Base-by-base conservation (phyloP, 1,284 basidiomycete species). In the Psilocybe mexicana region DNA sequence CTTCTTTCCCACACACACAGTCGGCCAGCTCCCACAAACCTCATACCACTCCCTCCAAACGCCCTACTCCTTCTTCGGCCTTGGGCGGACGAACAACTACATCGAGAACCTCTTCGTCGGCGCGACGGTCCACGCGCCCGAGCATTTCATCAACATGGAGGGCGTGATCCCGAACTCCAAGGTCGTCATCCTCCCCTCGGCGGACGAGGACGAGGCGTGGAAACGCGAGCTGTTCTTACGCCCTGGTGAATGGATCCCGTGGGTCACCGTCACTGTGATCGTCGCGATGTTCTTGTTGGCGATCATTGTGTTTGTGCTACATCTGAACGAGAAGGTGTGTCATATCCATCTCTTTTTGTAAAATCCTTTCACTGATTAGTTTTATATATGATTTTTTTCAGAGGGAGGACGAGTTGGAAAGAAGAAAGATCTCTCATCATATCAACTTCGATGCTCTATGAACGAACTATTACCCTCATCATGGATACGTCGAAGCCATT, bases 71-170 rank as follows among this genome's bases (percentile, higher is more conserved):
- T 98, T 96, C 81, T 94, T 99, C 69, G 97, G 97, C 0, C 86
- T 99, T 2, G 97, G 97, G 0, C 85, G 97, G 44, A 99, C 96
- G n/a, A 99, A 99, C 76, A 99, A 99, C 73, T 99, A 99, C 75
- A 94, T 99, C 68, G 97, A 99, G 79, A 96, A 95, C 70, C 81
- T 97, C 3, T 94, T 95, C 69, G 90, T 96, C 7, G 95, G 95
- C 11, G 89, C 92, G 1, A 96, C 94, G 2, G 82, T 92, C 30
- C 86, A 92, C 63, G 75, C 80, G 3, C 66, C 74, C 40, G 71
- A 86, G 46, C 92, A 97, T 68, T 91, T 79, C 63, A 92, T 96
- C 70, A 88, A 90, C 65, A 88, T 99, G 79, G 97, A 99, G 70
- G 95, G 96, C 28, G 88, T 99, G 14, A 94, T 99, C 45, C 97